Evolutionary conservation across 768 basidiomycete genomes (phyloP).

Genomic region (Russula foetens): DNA sequence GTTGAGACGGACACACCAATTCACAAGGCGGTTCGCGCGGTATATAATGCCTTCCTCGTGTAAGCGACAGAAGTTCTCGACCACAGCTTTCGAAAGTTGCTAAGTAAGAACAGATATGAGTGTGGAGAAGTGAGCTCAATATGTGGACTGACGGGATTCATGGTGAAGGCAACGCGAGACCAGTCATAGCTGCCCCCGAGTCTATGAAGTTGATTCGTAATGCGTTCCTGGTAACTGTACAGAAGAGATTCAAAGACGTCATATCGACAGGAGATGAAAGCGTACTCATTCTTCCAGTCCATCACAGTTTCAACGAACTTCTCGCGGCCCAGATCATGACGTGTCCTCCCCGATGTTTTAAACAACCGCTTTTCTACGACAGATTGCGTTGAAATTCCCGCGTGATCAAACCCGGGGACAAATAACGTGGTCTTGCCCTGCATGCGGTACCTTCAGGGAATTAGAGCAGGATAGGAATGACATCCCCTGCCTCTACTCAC

Average conservation of each 20-base stretch:
- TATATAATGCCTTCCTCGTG: constrained; percentile 91
- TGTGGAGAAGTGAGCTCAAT: not conserved
- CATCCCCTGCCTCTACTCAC: constrained; percentile 33
- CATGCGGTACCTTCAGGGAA: constrained; percentile 79
- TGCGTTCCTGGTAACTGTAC: constrained; percentile 81
- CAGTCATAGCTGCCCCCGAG: constrained; percentile 94
- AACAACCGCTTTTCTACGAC: constrained; percentile 91
- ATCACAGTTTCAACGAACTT: constrained; percentile 83
- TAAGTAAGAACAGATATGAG: not conserved
- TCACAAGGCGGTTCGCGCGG: constrained; percentile 93
- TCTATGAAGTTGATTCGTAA: constrained; percentile 80
- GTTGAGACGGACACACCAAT: constrained; percentile 95
- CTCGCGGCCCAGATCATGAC: constrained; percentile 94
- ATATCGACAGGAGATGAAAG: constrained; percentile 8
- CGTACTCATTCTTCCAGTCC: constrained; percentile 96
- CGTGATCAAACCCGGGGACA: constrained; percentile 95
- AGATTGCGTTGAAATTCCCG: constrained; percentile 95
- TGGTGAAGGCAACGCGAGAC: constrained; percentile 91
- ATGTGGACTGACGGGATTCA: constrained; percentile 61
- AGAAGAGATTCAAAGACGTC: not conserved
- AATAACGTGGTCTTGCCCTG: constrained; percentile 84
- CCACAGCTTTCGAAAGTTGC: constrained; percentile 78
- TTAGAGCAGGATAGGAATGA: not conserved
- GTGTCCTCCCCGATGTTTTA: constrained; percentile 71
- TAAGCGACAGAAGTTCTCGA: constrained; percentile 83